A percentile compares a stretch with the other conserved stretches of the same genome.
These are phyloP conservation scores for Entomortierella parvispora DNA, from an alignment of 192 early-diverging fungal species.

Conservation along the genomic window DNA sequence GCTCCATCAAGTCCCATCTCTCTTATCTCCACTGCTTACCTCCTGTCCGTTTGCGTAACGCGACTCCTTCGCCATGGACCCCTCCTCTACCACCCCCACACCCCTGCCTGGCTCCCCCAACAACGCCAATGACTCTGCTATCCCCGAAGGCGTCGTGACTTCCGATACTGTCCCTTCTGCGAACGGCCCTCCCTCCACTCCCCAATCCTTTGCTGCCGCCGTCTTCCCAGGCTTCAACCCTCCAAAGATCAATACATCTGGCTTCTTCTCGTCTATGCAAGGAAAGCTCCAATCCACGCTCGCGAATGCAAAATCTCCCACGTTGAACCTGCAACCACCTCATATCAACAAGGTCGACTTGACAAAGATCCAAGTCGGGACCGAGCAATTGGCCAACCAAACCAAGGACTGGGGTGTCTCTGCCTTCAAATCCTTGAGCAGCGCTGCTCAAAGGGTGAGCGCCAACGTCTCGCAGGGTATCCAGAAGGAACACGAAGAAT, in stretches of 20 bases:
- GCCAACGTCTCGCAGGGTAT: constrained; percentile 52
- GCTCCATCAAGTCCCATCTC: not conserved
- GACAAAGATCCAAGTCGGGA: constrained; percentile 33
- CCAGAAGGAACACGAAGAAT: constrained; percentile 58
- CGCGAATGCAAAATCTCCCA: constrained; percentile 24
- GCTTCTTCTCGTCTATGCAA: constrained; percentile 47
- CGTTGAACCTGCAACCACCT: constrained; percentile 12
- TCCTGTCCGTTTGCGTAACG: not conserved
- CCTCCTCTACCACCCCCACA: not conserved
- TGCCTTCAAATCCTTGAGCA: constrained; percentile 43
- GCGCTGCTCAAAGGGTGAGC: constrained; percentile 38
- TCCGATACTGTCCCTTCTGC: not conserved
- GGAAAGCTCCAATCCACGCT: constrained; percentile 40
- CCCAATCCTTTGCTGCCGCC: constrained; percentile 31
- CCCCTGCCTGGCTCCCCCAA: not conserved
- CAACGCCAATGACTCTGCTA: not conserved
- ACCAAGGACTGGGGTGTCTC: constrained; percentile 49
- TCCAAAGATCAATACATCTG: constrained; percentile 38
- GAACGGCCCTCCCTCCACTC: not conserved
- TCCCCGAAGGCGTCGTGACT: not conserved
- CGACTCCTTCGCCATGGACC: not conserved
- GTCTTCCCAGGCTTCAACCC: constrained; percentile 36
- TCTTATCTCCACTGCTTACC: not conserved
- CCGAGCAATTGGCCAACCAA: constrained; percentile 40
- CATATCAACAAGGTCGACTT: constrained; percentile 37